Percentiles rank a stretch among this genome's conserved stretches.
Evolutionary conservation across 2,329 filamentous ascomycete genomes (phyloP).

Genomic region (Penicillium glabrum): DNA sequence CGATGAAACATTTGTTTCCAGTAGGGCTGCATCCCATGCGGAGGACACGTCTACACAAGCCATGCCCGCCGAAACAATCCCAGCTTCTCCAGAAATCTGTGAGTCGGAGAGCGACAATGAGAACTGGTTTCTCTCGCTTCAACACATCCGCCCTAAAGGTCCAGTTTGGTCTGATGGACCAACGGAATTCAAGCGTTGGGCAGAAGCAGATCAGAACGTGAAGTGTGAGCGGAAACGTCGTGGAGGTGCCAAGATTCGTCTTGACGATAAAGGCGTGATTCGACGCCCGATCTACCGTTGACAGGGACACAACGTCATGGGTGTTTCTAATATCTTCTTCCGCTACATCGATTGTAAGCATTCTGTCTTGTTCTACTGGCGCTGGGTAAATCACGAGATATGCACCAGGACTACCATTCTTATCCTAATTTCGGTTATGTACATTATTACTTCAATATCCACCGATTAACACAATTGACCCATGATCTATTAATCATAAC

Average conservation of each 20-base stretch:
- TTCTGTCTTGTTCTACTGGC: neutral
- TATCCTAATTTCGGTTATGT: neutral
- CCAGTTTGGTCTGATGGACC: constrained; percentile 33
- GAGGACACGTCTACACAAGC: neutral
- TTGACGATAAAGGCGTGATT: constrained; percentile 37
- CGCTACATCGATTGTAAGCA: too few relatives aligned
- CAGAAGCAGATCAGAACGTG: constrained; percentile 33
- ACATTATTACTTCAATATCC: neutral
- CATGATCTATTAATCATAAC: too few relatives aligned
- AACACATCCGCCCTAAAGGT: constrained; percentile 19
- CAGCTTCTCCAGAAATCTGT: constrained; percentile 2
- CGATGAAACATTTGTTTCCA: constrained; percentile 21
- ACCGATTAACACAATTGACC: too few relatives aligned
- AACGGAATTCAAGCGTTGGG: constrained; percentile 42
- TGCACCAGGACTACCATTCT: neutral
- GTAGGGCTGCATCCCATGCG: neutral
- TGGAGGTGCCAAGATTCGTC: constrained; percentile 24
- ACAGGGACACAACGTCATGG: neutral
- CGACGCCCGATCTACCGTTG: constrained; percentile 16
- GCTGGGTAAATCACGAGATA: neutral
- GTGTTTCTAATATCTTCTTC: too few relatives aligned
- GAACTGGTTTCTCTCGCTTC: constrained; percentile 34
- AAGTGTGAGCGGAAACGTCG: constrained; percentile 29
- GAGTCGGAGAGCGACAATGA: constrained; percentile 16
- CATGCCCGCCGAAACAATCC: neutral